Conservation (phyloP, 2,329 filamentous ascomycete genomes). For the Pseudofabraea citricarpa region DNA sequence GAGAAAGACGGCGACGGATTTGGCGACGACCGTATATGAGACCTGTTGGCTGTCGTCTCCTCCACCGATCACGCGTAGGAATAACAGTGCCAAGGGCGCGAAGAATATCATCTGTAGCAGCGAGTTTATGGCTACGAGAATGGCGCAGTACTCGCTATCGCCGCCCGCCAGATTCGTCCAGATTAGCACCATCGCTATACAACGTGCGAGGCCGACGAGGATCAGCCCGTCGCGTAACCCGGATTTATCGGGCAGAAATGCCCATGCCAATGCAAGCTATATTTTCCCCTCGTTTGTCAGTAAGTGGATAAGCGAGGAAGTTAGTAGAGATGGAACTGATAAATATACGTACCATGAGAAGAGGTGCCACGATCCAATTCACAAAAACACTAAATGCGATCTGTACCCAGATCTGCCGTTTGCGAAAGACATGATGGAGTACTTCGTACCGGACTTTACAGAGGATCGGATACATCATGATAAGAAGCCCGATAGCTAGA, state of each 20-base stretch:
- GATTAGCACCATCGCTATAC: conserved; percentile 83
- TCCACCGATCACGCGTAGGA: conserved; percentile 63
- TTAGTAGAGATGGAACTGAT: background rate
- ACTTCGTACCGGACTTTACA: conserved; percentile 81
- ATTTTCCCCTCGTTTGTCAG: too few relatives aligned
- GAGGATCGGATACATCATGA: conserved; percentile 94
- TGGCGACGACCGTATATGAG: conserved; percentile 65
- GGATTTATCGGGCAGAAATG: conserved; percentile 55
- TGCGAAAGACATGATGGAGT: conserved; percentile 60
- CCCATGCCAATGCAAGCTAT: conserved; percentile 60
- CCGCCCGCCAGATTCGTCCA: conserved; percentile 77
- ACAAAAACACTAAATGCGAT: conserved; percentile 70
- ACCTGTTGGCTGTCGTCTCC: conserved; percentile 36
- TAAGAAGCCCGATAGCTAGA: conserved; percentile 69
- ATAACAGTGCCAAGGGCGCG: conserved; percentile 60
- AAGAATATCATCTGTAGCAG: conserved; percentile 71
- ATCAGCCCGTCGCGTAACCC: conserved; percentile 64
- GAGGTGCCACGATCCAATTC: conserved; percentile 79
- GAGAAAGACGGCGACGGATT: conserved; percentile 78
- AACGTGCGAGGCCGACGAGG: conserved; percentile 77
- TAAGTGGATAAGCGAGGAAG: background rate
- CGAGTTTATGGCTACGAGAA: conserved; percentile 72
- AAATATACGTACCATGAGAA: conserved; percentile 58
- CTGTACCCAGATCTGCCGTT: conserved; percentile 68
- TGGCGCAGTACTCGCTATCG: conserved; percentile 77